A percentile compares a stretch with the other conserved stretches of the same genome.
These are phyloP conservation scores for Microcera coccophila DNA, from an alignment of 2,329 filamentous ascomycete species.

Conservation along the genomic window DNA sequence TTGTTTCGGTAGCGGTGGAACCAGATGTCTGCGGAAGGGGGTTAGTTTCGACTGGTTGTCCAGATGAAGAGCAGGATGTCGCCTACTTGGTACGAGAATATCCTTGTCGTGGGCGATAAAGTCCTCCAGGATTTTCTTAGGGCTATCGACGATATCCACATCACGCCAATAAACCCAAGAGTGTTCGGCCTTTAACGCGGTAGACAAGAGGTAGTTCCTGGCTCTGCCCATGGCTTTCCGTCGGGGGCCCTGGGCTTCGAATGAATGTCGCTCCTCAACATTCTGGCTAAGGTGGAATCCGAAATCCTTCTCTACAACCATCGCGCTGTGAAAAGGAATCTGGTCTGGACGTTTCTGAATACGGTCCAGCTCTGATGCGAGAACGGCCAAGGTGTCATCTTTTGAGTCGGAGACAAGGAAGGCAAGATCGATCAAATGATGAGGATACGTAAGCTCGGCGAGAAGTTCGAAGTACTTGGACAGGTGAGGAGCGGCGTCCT, in stretches of 20 bases:
- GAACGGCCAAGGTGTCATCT: slow-evolving; percentile 86
- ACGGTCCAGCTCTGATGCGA: slow-evolving; percentile 80
- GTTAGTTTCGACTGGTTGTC: background rate
- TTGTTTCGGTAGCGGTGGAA: slow-evolving; percentile 84
- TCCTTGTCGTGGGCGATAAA: slow-evolving; percentile 93
- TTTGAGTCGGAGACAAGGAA: slow-evolving; percentile 90
- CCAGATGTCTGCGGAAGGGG: slow-evolving; percentile 72
- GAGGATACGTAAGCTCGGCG: slow-evolving; percentile 85
- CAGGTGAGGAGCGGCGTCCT: slow-evolving; percentile 79
- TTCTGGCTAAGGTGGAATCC: slow-evolving; percentile 68
- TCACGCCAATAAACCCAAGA: slow-evolving; percentile 99
- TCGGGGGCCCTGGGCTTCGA: slow-evolving; percentile 81
- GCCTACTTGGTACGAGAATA: slow-evolving; percentile 87
- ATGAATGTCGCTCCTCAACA: slow-evolving; percentile 80
- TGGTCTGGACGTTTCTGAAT: slow-evolving; percentile 78
- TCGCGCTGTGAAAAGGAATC: slow-evolving; percentile 79
- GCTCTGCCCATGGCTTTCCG: slow-evolving; percentile 87
- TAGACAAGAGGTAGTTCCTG: slow-evolving; percentile 82
- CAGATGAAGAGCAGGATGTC: background rate
- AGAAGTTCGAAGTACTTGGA: slow-evolving; percentile 92
- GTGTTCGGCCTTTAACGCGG: slow-evolving; percentile 86
- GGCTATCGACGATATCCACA: slow-evolving; percentile 91
- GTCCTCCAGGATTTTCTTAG: slow-evolving; percentile 83
- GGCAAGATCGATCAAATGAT: slow-evolving; percentile 88
- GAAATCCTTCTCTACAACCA: slow-evolving; percentile 90